Percentiles rank a stretch among this genome's conserved stretches.
phyloP scores from a whole-genome alignment of 257 asterid species.

The Nicotiana otophora region DNA sequence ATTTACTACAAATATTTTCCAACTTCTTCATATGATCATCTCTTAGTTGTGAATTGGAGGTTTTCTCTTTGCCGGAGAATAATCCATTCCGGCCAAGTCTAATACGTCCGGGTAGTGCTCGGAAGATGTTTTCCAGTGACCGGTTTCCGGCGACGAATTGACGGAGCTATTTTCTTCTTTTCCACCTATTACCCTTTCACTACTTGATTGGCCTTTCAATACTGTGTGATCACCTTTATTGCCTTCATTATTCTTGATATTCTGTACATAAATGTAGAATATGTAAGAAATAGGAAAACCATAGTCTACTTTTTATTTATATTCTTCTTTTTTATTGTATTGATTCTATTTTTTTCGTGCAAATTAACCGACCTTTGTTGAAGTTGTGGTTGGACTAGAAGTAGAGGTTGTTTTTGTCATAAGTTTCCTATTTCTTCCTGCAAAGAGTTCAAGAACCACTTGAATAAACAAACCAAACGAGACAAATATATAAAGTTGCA shows the following conservation, averaged over 20 bases:
- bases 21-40: background rate
- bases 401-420: conserved; percentile 21
- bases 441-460: conserved; percentile 16
- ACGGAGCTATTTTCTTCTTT: conserved; percentile 28
- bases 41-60: conserved; percentile 72
- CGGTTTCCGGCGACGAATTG: conserved; percentile 22
- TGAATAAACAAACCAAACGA: background rate
- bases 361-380: conserved; percentile 45
- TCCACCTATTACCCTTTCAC: background rate
- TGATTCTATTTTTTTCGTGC: background rate
- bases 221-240: conserved; percentile 19
- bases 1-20: background rate
- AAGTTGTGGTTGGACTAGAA: conserved; percentile 25
- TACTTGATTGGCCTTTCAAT: conserved; percentile 22
- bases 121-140: conserved; percentile 17
- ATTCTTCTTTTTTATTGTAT: background rate
- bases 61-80: conserved; percentile 68
- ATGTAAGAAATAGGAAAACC: background rate
- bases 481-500: background rate
- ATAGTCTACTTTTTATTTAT: too few relatives aligned
- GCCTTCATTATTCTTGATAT: conserved; percentile 23
- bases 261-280: conserved; percentile 30
- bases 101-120: conserved; percentile 43
- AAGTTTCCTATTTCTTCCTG: conserved; percentile 65
- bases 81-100: conserved; percentile 79